Conservation (phyloP, 805 yeast species). For the Saturnispora saitoi region DNA sequence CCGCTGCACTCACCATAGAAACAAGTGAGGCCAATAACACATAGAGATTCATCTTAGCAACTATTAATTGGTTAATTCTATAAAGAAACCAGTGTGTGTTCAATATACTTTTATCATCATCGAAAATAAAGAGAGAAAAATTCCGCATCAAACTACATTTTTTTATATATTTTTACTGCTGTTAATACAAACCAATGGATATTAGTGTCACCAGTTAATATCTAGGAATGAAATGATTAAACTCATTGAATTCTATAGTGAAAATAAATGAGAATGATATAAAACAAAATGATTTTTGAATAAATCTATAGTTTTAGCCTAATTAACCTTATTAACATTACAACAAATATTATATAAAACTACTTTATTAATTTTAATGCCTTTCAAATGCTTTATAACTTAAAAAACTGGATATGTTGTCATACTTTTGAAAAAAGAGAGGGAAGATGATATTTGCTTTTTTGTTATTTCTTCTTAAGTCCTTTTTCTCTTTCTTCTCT, state of each 20-base stretch:
- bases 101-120: not conserved
- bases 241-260: too few relatives aligned
- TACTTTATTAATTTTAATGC: not conserved
- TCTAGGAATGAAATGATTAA: too few relatives aligned
- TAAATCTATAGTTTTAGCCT: not conserved
- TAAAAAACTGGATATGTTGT: too few relatives aligned
- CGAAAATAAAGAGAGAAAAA: not conserved
- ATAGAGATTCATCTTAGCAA: not conserved
- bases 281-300: too few relatives aligned
- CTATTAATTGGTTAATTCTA: not conserved
- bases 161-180: too few relatives aligned
- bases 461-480: not conserved
- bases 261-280: too few relatives aligned
- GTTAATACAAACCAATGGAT: too few relatives aligned
- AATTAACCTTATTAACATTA: not conserved
- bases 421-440: too few relatives aligned
- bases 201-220: too few relatives aligned
- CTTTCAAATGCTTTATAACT: too few relatives aligned
- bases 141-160: not conserved
- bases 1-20: slow-evolving; percentile 2
- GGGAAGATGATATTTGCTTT: too few relatives aligned
- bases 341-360: not conserved
- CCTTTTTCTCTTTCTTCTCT: slow-evolving; percentile 31
- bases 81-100: not conserved
- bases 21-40: not conserved